Base-by-base conservation (phyloP, 2,329 filamentous ascomycete species). In the Talaromyces sp. region DNA sequence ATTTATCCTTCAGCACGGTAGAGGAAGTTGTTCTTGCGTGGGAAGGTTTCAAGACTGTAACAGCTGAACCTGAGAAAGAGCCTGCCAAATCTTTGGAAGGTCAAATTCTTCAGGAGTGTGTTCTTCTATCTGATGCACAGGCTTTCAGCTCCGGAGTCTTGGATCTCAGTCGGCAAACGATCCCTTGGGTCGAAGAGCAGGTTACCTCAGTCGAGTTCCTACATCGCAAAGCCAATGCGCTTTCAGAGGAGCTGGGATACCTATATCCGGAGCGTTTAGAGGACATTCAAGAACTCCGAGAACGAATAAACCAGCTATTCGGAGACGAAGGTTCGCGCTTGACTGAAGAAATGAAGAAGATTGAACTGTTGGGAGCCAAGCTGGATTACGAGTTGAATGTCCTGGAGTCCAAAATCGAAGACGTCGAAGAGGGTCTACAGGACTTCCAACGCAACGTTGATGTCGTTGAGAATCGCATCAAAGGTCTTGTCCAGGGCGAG, bases 381-480 rank as follows among this genome's bases (percentile, higher is more conserved):
- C 83, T 98, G 63, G 93, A 98, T 72, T 98, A 98, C 77, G 94
- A 97, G 80, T 89, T 97, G 67, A 87, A 90, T 66, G 87, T 88
- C 17, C 81, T 98, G n/a, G 84, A 88, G 58, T 87, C 89, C 57
- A 92, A 92, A 71, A 89, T 97, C 10, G 85, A 91, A 71, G 94
- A 98, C 73, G 90, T 97, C 9, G 93, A 97, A 73, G 90, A 92
- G 67, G 91, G 90, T 0, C 87, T 96, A 0, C 81, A 80, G 11
- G 90, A 93, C 67, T 96, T 96, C 75, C 91, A 93, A 76, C 84
- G 86, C 58, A 90, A 93, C 75, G 90, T 95, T 1, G 81, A 85
- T 54, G 89, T 91, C 62, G 84, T 92, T 58, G 91, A 90, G 80
- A 82, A 77, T 47, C 81, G 87, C 45, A 86, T 89, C 1, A 83